Base-by-base conservation (phyloP, 1,284 basidiomycete species). In the Laetiporus sulphureus region DNA sequence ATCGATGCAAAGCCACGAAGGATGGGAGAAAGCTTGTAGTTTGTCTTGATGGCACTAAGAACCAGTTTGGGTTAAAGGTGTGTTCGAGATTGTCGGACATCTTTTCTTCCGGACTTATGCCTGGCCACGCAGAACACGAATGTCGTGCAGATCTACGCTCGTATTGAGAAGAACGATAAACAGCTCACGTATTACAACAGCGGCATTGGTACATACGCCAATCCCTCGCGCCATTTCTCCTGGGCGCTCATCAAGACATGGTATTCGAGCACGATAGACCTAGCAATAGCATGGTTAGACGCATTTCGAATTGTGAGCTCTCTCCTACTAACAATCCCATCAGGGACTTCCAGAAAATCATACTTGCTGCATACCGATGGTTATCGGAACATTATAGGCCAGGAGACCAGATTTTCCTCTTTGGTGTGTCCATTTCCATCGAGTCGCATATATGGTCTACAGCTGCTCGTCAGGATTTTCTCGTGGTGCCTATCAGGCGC, bases 401-500 rank as follows among this genome's bases (percentile, higher is more conserved):
- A n/a, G 65, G 66, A 1, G 69, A 71, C 42, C 50, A 49, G 11
- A 71, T 72, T 30, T 71, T 58, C 41, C 50, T 71, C 1, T 70
- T 72, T 42, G 69, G 71, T 68, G 35, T 2, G 54, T 48, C 2
- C 12, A 32, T 32, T 4, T 40, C 13, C 24, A 20, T 18, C 37
- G 23, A 40, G 12, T 30, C 12, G 41, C 23, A 8, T 32, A 15
- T 34, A 16, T 35, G 32, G 29, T 36, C 16, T 32, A 16, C 8
- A 29, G 12, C 6, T 16, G 18, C 15, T 32, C 6, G 12, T 12
- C 46, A 71, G 71, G 71, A 7, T 72, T 71, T 45, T 71, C 68
- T 36, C 58, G 69, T 23, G 70, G 69, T 12, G 69, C 70, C 18
- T 72, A 69, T 47, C 69, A 71, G 56, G 69, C 62, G 10, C 62